These are phyloP conservation scores for Albizia julibrissin DNA, from an alignment of 306 rosid species.

Conservation along the genomic window DNA sequence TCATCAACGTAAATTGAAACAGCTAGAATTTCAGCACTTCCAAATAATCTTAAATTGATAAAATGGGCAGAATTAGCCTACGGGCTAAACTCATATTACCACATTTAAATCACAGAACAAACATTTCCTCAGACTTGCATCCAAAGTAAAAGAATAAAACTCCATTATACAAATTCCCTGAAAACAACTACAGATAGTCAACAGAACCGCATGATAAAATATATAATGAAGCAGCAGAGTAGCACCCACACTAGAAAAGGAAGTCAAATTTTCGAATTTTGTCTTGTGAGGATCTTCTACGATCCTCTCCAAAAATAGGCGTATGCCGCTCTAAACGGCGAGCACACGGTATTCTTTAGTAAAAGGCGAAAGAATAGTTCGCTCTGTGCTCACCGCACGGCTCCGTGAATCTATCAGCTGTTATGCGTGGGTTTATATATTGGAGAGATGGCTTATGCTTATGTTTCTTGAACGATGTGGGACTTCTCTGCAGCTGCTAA, in stretches of 20 bases:
- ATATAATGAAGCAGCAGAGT: no score
- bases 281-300: no score
- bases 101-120: no score
- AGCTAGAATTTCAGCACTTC: no score
- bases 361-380: slow-evolving; percentile 29
- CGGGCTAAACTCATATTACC: no score
- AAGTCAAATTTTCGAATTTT: neutral
- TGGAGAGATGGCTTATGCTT: neutral
- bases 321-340: slow-evolving; percentile 25
- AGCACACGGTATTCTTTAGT: slow-evolving; percentile 45
- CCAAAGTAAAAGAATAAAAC: neutral
- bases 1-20: no score
- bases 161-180: neutral
- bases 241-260: rapidly evolving
- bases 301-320: slow-evolving; percentile 26
- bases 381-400: slow-evolving; percentile 3
- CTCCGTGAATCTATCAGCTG: neutral
- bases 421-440: neutral
- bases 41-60: no score
- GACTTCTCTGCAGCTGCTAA: neutral
- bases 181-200: no score
- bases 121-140: no score
- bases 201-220: no score
- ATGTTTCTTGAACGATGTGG: neutral
- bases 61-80: no score